phyloP scores from a whole-genome alignment of 345 rosid genomes.

The Populus euphratica region DNA sequence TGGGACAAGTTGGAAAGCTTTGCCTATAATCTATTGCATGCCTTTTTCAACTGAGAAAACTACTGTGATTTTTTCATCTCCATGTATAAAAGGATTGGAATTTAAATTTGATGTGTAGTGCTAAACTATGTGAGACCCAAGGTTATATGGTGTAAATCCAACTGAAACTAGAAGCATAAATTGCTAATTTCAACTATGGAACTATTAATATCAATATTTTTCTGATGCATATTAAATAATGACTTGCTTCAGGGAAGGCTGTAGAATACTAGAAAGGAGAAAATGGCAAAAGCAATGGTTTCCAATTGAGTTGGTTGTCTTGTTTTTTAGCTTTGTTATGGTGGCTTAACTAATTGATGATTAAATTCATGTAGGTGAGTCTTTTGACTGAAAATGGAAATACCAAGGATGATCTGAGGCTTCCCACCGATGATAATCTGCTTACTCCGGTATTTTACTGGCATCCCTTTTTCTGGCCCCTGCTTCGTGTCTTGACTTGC shows the following conservation, averaged over 20 bases:
- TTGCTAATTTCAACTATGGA: not conserved
- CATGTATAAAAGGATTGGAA: not conserved
- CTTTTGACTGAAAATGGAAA: slow-evolving; percentile 61
- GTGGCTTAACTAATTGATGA: not conserved
- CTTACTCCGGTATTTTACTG: slow-evolving; percentile 41
- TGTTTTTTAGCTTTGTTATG: not conserved
- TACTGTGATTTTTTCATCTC: not conserved
- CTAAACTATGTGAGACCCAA: not conserved
- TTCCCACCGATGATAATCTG: slow-evolving; percentile 67
- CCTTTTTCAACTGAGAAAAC: not conserved
- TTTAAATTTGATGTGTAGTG: not conserved
- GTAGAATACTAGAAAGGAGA: not conserved
- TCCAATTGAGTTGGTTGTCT: not conserved
- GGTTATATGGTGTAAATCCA: not conserved
- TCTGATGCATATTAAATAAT: not conserved
- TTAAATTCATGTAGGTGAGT: slow-evolving; percentile 43
- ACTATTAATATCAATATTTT: not conserved
- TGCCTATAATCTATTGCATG: not conserved
- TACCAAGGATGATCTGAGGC: slow-evolving; percentile 76
- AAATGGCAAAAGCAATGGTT: not conserved
- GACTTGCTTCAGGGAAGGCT: not conserved
- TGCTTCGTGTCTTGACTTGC: not conserved
- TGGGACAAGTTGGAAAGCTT: not conserved
- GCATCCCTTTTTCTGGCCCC: not conserved
- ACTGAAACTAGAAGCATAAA: not conserved